phyloP scores from a whole-genome alignment of 2,329 filamentous ascomycete genomes.

The Botrytis porri region DNA sequence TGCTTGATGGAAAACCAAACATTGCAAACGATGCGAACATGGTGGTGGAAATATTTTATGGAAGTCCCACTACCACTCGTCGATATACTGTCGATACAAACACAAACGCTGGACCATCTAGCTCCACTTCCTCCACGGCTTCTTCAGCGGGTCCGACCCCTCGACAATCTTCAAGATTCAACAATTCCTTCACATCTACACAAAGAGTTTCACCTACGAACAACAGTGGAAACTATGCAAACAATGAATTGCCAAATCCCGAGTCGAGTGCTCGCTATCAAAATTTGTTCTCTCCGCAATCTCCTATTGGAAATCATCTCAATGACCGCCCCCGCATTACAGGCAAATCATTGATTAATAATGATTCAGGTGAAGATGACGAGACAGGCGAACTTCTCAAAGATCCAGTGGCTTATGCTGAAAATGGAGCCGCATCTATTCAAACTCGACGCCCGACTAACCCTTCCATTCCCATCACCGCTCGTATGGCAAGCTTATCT shows the following conservation, averaged over 20 bases:
- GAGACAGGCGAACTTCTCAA: slow-evolving; percentile 71
- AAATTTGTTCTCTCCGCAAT: slow-evolving; percentile 69
- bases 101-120: slow-evolving; percentile 42
- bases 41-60: slow-evolving; percentile 55
- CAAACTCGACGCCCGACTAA: slow-evolving; percentile 66
- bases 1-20: slow-evolving; percentile 55
- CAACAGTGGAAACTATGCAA: slow-evolving; percentile 52
- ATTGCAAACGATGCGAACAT: slow-evolving; percentile 50
- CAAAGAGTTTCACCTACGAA: slow-evolving; percentile 51
- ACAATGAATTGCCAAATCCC: slow-evolving; percentile 57
- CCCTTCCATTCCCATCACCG: slow-evolving; percentile 64
- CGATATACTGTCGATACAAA: slow-evolving; percentile 53
- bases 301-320: slow-evolving; percentile 69
- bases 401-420: slow-evolving; percentile 69
- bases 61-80: slow-evolving; percentile 39
- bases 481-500: slow-evolving; percentile 65
- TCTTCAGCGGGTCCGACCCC: slow-evolving; percentile 37
- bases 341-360: slow-evolving; percentile 70
- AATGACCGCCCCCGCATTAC: slow-evolving; percentile 57
- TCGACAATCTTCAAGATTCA: slow-evolving; percentile 49
- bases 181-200: slow-evolving; percentile 53
- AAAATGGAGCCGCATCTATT: slow-evolving; percentile 57
- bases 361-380: slow-evolving; percentile 65
- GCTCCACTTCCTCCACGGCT: slow-evolving; percentile 43
- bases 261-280: slow-evolving; percentile 55